A percentile compares a stretch with the other conserved stretches of the same genome.
These are phyloP conservation scores for Fusarium sp. DNA, from an alignment of 2,329 filamentous ascomycete genomes.

Conservation along the genomic window DNA sequence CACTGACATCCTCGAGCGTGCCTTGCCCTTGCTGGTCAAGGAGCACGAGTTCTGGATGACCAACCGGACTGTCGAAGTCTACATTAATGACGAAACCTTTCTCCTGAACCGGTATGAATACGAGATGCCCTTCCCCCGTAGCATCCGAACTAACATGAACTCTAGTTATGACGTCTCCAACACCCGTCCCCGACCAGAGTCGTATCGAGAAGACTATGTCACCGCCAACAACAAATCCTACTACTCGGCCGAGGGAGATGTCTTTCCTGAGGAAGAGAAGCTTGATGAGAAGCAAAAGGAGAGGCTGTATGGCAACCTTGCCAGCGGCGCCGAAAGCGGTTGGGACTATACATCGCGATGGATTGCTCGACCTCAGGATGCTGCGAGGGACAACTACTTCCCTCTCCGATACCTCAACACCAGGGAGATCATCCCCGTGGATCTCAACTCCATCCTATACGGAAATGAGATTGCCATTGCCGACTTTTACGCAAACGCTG, in stretches of 20 bases:
- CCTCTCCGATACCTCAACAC: slow-evolving; percentile 73
- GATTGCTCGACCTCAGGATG: slow-evolving; percentile 68
- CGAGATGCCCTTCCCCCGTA: neutral
- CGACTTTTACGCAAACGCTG: slow-evolving; percentile 62
- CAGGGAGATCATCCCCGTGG: slow-evolving; percentile 69
- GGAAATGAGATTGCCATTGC: slow-evolving; percentile 72
- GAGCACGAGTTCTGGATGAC: slow-evolving; percentile 73
- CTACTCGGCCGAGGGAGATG: slow-evolving; percentile 67
- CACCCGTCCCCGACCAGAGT: slow-evolving; percentile 75
- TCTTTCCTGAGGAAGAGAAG: slow-evolving; percentile 63
- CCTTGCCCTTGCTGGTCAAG: slow-evolving; percentile 70
- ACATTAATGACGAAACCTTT: slow-evolving; percentile 60
- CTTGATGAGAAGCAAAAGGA: slow-evolving; percentile 66
- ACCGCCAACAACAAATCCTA: slow-evolving; percentile 75
- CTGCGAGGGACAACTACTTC: slow-evolving; percentile 70
- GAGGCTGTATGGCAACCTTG: slow-evolving; percentile 70
- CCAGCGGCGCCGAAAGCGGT: slow-evolving; percentile 73
- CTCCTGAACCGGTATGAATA: slow-evolving; percentile 65
- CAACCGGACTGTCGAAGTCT: slow-evolving; percentile 69
- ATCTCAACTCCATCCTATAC: slow-evolving; percentile 77
- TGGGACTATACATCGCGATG: slow-evolving; percentile 73
- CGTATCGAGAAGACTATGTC: slow-evolving; percentile 73
- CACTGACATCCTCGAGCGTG: slow-evolving; percentile 68
- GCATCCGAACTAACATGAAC: slow-evolving; percentile 26
- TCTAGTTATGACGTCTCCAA: slow-evolving; percentile 69